phyloP scores from a whole-genome alignment of 768 basidiomycete species.

The Tulasnella sp. region DNA sequence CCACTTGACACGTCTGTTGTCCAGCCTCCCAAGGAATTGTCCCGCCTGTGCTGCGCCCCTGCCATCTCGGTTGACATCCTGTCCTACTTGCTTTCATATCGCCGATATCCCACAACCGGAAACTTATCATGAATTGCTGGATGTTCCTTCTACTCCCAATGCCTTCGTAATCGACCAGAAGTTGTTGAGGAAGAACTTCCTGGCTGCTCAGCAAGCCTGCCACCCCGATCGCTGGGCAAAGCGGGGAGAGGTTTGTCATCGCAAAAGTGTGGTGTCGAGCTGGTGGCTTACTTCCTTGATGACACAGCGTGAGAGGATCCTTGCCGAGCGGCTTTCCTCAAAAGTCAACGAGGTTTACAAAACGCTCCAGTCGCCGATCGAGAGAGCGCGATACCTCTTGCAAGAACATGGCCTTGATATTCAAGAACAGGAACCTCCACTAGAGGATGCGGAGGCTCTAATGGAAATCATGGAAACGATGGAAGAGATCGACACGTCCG shows the following conservation, averaged over 20 bases:
- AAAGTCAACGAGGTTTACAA: slow-evolving; percentile 74
- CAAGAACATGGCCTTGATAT: slow-evolving; percentile 43
- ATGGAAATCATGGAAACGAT: slow-evolving; percentile 59
- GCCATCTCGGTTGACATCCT: slow-evolving; percentile 1
- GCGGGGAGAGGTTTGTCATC: slow-evolving; percentile 40
- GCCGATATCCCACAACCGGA: neutral
- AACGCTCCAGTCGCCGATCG: slow-evolving; percentile 55
- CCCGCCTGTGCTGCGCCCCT: slow-evolving; percentile 1
- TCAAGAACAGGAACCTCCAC: slow-evolving; percentile 50
- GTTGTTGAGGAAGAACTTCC: slow-evolving; percentile 51
- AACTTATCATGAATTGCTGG: slow-evolving; percentile 7
- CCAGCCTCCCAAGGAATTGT: too few species aligned
- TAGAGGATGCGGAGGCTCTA: slow-evolving; percentile 60
- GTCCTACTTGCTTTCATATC: slow-evolving; percentile 1
- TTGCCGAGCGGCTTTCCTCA: slow-evolving; percentile 58
- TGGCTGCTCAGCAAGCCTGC: slow-evolving; percentile 57
- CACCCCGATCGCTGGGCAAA: slow-evolving; percentile 83
- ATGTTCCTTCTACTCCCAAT: slow-evolving; percentile 33
- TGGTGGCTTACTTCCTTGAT: slow-evolving; percentile 15
- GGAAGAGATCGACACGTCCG: slow-evolving; percentile 34
- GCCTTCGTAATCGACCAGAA: slow-evolving; percentile 56
- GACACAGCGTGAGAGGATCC: slow-evolving; percentile 40
- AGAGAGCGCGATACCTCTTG: slow-evolving; percentile 72
- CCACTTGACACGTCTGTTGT: too few species aligned
- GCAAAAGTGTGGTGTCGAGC: neutral